Conservation (phyloP, 176 grass and related monocot genomes). For the Hsuehochloa calcarea region DNA sequence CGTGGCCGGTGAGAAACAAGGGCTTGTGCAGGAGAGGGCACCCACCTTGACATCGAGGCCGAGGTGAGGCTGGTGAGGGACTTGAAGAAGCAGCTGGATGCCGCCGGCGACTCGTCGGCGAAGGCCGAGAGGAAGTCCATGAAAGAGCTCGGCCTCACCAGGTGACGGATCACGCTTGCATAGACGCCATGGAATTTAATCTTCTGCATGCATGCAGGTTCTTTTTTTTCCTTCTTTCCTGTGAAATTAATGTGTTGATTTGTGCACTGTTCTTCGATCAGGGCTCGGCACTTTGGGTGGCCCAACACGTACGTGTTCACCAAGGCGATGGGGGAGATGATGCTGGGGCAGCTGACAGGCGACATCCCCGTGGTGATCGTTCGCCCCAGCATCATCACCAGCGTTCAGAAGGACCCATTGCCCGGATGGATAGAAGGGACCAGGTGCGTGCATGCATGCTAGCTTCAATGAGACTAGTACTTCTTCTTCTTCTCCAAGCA, state of each 20-base stretch:
- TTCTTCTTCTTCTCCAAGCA: no score
- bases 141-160: conserved; percentile 70
- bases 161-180: neutral
- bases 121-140: conserved; percentile 55
- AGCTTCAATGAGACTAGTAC: no score
- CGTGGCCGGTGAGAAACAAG: conserved; percentile 53
- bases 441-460: neutral
- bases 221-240: no score
- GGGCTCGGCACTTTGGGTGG: conserved; percentile 78
- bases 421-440: conserved; percentile 85
- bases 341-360: conserved; percentile 35
- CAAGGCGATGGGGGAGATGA: conserved; percentile 90
- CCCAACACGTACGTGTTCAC: conserved; percentile 95
- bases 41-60: conserved; percentile 51
- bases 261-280: neutral
- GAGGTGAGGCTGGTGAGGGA: conserved; percentile 51
- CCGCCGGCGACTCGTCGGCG: neutral
- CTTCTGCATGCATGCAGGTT: no score
- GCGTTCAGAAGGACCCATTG: conserved; percentile 62
- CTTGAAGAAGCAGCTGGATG: conserved; percentile 38
- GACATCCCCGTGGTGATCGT: conserved; percentile 51
- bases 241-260: neutral
- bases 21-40: conserved; percentile 48
- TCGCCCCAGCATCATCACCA: conserved; percentile 83
- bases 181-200: no score